Conservation (phyloP, 805 yeast species). For the Yarrowia yakushimensis region DNA sequence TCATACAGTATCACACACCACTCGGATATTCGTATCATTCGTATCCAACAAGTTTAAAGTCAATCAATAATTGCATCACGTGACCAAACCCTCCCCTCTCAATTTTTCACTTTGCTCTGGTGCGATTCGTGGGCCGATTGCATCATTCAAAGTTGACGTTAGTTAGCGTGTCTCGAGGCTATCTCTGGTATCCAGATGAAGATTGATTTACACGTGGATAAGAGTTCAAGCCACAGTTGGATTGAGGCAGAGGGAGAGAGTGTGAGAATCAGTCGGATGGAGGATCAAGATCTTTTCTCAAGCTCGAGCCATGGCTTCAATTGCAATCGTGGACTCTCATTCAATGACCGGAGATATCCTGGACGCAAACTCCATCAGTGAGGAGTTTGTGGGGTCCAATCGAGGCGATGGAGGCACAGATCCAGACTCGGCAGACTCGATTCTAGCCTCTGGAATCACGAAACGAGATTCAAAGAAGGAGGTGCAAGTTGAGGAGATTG, state of each 20-base stretch:
- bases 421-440: too few species aligned
- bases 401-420: too few species aligned
- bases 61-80: too few species aligned
- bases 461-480: background rate
- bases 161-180: background rate
- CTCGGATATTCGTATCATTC: too few species aligned
- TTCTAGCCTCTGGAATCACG: background rate
- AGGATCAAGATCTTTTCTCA: too few species aligned
- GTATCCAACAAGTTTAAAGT: too few species aligned
- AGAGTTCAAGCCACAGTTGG: slow-evolving; percentile 6
- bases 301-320: background rate
- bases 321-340: background rate
- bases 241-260: too few species aligned
- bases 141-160: background rate
- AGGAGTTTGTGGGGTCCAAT: background rate
- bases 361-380: background rate
- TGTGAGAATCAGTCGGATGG: too few species aligned
- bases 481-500: background rate
- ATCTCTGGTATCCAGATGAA: background rate
- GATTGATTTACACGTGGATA: background rate
- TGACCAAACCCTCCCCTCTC: too few species aligned
- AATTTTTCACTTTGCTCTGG: too few species aligned
- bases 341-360: background rate
- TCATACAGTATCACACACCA: too few species aligned
- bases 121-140: background rate